Evolutionary conservation across 345 rosid genomes (phyloP).

Genomic region (Ricinus communis): DNA sequence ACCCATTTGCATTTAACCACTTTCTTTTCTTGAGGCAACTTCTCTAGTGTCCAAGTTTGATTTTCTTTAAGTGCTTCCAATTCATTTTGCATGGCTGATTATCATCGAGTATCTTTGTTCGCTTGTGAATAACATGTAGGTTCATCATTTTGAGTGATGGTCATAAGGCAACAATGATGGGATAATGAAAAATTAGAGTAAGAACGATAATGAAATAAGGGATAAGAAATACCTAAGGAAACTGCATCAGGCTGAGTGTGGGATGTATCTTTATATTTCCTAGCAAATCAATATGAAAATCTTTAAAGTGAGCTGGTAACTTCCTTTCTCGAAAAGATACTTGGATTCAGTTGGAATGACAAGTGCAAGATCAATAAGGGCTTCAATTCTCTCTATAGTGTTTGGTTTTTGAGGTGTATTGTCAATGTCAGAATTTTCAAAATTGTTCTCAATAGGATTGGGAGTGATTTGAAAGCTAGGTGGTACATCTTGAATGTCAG

Average conservation of each 20-base stretch:
- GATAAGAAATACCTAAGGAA: background rate
- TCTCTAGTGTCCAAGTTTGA: background rate
- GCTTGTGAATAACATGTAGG: background rate
- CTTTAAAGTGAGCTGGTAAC: background rate
- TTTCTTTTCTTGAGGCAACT: background rate
- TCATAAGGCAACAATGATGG: background rate
- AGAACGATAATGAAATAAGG: background rate
- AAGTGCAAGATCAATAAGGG: no score
- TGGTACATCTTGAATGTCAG: background rate
- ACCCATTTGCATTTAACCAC: no score
- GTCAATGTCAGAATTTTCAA: no score
- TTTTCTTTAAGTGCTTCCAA: background rate
- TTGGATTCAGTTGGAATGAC: background rate
- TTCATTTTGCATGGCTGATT: no score
- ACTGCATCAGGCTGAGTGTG: no score
- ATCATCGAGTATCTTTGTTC: no score
- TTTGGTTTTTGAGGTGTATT: no score
- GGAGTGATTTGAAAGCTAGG: no score
- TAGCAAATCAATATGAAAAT: background rate
- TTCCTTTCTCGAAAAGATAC: background rate
- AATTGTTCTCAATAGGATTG: no score
- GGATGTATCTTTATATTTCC: slow-evolving; percentile 1
- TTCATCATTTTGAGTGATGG: background rate
- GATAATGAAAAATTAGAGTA: background rate
- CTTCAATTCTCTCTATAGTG: no score